These are phyloP conservation scores for Chalaropsis thielavioides DNA, from an alignment of 2,329 filamentous ascomycete genomes.

Conservation along the genomic window DNA sequence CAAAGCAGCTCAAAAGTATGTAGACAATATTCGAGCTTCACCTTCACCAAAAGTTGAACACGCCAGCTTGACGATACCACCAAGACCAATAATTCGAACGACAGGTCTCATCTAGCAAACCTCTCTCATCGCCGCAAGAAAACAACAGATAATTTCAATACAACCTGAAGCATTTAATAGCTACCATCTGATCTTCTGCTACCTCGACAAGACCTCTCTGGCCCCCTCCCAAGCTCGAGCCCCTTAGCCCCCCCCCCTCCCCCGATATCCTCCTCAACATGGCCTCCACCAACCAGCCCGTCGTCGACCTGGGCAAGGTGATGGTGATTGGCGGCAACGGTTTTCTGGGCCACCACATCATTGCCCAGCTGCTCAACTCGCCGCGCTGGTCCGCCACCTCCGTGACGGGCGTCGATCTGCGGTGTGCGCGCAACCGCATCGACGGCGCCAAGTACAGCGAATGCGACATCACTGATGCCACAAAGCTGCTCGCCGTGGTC, in stretches of 20 bases:
- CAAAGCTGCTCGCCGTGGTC: conserved; percentile 49
- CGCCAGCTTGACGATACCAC: background rate
- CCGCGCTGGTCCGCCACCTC: conserved; percentile 30
- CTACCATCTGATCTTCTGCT: background rate
- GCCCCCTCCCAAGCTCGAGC: background rate
- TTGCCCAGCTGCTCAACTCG: conserved; percentile 50
- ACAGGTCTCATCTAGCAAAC: background rate
- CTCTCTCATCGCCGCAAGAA: background rate
- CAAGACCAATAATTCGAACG: background rate
- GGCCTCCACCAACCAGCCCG: background rate
- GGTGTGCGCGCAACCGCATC: conserved; percentile 54
- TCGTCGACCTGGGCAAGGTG: conserved; percentile 45
- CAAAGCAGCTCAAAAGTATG: background rate
- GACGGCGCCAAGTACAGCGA: conserved; percentile 49
- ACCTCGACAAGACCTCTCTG: background rate
- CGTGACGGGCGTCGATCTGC: conserved; percentile 59
- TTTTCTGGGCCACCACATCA: conserved; percentile 71
- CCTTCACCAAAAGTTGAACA: background rate
- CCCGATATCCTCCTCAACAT: background rate
- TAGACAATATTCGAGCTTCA: background rate
- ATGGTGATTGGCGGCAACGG: conserved; percentile 73
- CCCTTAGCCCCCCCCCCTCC: background rate
- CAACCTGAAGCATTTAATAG: background rate
- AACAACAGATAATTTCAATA: background rate
- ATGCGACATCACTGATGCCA: conserved; percentile 59